These are phyloP conservation scores for Dioscorea cayenensis DNA, from an alignment of 116 monocot genomes.

Conservation along the genomic window DNA sequence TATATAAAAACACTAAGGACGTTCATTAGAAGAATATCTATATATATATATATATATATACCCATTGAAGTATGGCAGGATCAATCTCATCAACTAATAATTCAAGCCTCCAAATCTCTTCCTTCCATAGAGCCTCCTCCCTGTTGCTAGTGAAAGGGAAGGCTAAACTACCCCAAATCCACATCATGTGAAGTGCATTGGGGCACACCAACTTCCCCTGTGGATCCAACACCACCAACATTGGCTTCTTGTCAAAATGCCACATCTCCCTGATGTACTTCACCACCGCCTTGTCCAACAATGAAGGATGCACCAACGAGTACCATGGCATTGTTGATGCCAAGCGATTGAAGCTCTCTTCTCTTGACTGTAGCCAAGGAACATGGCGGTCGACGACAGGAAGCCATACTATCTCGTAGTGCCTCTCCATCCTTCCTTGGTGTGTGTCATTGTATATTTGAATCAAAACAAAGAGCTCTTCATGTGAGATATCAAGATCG, in stretches of 20 bases:
- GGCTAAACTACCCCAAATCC: conserved; percentile 82
- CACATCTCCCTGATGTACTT: conserved; percentile 56
- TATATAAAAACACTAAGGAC: neutral
- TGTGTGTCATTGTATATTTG: conserved; percentile 67
- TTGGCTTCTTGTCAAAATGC: conserved; percentile 67
- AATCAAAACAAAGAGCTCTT: conserved; percentile 69
- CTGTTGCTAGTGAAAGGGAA: conserved; percentile 68
- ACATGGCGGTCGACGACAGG: conserved; percentile 47
- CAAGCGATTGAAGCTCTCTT: conserved; percentile 41
- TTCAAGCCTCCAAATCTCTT: conserved; percentile 73
- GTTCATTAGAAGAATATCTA: neutral
- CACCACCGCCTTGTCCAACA: conserved; percentile 45
- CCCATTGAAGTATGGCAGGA: conserved; percentile 40
- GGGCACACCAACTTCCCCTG: conserved; percentile 75
- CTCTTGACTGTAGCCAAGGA: conserved; percentile 26
- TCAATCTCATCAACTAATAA: conserved; percentile 79
- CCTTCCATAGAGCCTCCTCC: conserved; percentile 82
- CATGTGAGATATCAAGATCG: conserved; percentile 54
- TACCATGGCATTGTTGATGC: conserved; percentile 68
- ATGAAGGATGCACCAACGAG: conserved; percentile 41
- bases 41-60: conserved; percentile 38
- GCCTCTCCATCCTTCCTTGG: conserved; percentile 48
- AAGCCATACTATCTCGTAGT: conserved; percentile 76
- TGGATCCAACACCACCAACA: conserved; percentile 67
- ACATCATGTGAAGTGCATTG: conserved; percentile 80